Conservation (phyloP, 768 basidiomycete species). For the Hebeloma cylindrosporum region DNA sequence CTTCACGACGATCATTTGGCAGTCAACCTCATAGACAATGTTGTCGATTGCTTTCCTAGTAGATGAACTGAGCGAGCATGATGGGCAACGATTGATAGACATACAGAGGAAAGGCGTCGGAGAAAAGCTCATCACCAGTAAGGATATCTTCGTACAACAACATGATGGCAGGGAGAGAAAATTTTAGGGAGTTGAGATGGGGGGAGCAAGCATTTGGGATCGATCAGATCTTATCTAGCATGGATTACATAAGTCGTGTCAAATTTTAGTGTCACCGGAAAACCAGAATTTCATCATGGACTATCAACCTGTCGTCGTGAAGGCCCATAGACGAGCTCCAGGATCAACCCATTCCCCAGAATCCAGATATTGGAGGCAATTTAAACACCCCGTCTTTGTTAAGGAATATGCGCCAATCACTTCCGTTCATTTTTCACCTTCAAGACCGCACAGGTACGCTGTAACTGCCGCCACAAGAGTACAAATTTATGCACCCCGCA, state of each 20-base stretch:
- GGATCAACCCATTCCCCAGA: constrained; percentile 65
- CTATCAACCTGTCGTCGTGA: constrained; percentile 76
- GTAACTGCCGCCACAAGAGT: constrained; percentile 93
- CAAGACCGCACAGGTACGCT: constrained; percentile 91
- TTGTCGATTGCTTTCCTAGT: constrained; percentile 74
- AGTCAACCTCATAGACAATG: constrained; percentile 87
- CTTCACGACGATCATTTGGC: constrained; percentile 66
- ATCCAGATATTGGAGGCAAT: constrained; percentile 84
- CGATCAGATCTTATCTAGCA: constrained; percentile 40
- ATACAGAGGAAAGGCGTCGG: constrained; percentile 88
- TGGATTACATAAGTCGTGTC: constrained; percentile 2
- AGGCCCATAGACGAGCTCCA: constrained; percentile 54
- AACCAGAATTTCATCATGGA: constrained; percentile 50
- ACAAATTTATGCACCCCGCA: constrained; percentile 94
- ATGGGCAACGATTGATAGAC: constrained; percentile 26
- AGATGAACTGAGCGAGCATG: constrained; percentile 10
- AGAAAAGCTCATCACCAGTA: constrained; percentile 86
- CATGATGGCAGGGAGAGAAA: constrained; percentile 46
- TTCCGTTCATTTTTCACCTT: constrained; percentile 85
- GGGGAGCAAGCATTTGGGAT: constrained; percentile 21
- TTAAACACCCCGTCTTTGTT: constrained; percentile 89
- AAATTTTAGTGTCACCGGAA: constrained; percentile 1
- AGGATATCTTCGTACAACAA: constrained; percentile 75
- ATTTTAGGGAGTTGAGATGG: constrained; percentile 19
- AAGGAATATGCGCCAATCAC: constrained; percentile 98